Conservation (phyloP, 2,329 filamentous ascomycete genomes). For the Aschersonia sp. region DNA sequence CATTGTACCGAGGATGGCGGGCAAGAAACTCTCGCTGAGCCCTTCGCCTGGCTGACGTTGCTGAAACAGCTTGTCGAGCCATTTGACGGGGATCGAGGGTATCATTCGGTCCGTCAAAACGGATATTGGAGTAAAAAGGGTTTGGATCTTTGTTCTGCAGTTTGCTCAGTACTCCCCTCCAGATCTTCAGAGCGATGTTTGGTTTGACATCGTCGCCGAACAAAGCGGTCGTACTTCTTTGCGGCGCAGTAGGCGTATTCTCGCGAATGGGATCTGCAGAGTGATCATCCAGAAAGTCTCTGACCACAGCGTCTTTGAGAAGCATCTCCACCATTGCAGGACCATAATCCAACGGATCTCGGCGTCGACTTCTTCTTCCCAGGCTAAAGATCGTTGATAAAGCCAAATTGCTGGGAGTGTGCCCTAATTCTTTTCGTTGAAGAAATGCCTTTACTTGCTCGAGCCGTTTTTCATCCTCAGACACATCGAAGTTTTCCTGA, state of each 20-base stretch:
- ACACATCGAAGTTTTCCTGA: constrained; percentile 97
- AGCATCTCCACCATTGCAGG: constrained; percentile 91
- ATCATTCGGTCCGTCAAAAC: constrained; percentile 60
- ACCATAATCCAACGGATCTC: constrained; percentile 83
- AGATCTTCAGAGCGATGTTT: constrained; percentile 44
- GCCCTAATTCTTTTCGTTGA: constrained; percentile 74
- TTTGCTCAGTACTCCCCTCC: constrained; percentile 42
- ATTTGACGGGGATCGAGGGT: constrained; percentile 73
- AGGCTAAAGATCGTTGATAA: constrained; percentile 57
- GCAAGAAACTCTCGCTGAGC: constrained; percentile 84
- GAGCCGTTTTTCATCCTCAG: constrained; percentile 92
- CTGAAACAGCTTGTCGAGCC: constrained; percentile 79
- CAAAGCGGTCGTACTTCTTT: constrained; percentile 17
- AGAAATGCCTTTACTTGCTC: constrained; percentile 94
- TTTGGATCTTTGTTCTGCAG: constrained; percentile 66
- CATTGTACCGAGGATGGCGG: constrained; percentile 83
- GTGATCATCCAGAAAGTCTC: constrained; percentile 83
- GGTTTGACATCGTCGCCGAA: constrained; percentile 33
- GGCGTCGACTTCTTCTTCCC: constrained; percentile 42
- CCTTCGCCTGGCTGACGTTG: constrained; percentile 67
- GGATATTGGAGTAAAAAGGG: constrained; percentile 73
- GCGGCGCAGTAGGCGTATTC: constrained; percentile 14
- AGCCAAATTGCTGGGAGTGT: constrained; percentile 58
- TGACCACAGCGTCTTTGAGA: constrained; percentile 87
- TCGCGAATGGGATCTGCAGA: constrained; percentile 15